Conservation (phyloP, 1,139 yeast genomes). For the Saccharomyces hybrid region DNA sequence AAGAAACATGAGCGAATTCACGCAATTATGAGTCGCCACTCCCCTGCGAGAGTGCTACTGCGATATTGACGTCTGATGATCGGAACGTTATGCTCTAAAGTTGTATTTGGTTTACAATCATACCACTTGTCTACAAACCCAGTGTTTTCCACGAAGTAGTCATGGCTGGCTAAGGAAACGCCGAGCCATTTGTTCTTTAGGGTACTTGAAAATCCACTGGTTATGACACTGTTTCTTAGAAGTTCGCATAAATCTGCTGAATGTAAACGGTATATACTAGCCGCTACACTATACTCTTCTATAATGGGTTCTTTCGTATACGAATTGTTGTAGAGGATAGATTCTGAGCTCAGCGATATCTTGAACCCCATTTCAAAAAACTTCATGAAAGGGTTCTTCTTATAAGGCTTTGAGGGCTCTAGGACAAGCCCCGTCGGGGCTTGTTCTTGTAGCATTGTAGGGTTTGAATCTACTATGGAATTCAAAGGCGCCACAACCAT, state of each 20-base stretch:
- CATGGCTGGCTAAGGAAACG: background rate
- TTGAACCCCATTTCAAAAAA: constrained; percentile 53
- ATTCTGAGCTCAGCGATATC: constrained; percentile 51
- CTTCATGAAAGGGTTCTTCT: constrained; percentile 42
- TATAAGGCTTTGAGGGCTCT: constrained; percentile 13
- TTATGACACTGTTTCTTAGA: constrained; percentile 26
- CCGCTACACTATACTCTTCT: constrained; percentile 60
- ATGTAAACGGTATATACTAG: constrained; percentile 54
- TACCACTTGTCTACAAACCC: constrained; percentile 4
- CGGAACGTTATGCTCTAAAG: constrained; percentile 5
- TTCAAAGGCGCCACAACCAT: constrained; percentile 17
- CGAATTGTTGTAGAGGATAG: constrained; percentile 38
- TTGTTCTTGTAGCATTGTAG: background rate
- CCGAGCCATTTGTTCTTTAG: constrained; percentile 10
- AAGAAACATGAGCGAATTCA: background rate
- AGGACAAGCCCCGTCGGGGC: background rate
- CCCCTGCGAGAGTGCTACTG: constrained; percentile 1
- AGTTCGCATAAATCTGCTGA: constrained; percentile 57
- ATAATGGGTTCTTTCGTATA: constrained; percentile 58
- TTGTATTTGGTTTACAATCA: constrained; percentile 2
- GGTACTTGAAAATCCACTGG: constrained; percentile 11
- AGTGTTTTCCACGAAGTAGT: background rate
- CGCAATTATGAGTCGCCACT: constrained; percentile 2
- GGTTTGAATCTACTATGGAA: constrained; percentile 9
- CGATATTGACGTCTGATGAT: constrained; percentile 4